Conservation (phyloP, 1,284 basidiomycete species). For the Trichosporon sp. region DNA sequence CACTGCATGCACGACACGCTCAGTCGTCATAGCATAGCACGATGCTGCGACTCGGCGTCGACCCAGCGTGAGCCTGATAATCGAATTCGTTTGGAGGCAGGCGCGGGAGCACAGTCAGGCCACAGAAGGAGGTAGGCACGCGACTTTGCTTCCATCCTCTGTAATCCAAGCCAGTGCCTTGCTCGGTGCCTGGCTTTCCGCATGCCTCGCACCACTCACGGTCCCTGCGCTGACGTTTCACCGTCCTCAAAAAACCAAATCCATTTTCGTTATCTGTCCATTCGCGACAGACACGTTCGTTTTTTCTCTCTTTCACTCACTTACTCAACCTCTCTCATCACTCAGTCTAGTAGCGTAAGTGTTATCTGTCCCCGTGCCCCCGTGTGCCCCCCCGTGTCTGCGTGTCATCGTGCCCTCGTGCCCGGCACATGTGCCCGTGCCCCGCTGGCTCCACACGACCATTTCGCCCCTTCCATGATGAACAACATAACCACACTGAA, state of each 20-base stretch:
- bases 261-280: not conserved
- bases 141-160: not conserved
- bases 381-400: not conserved
- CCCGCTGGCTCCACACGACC: not conserved
- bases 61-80: no score
- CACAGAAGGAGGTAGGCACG: no score
- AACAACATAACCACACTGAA: conserved; percentile 3
- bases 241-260: not conserved
- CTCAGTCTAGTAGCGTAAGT: not conserved
- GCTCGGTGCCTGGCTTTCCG: not conserved
- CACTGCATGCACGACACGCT: no score
- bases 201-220: not conserved
- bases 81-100: no score
- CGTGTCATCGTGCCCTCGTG: no score
- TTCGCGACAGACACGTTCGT: not conserved
- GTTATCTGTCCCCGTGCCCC: not conserved
- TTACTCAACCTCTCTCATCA: not conserved
- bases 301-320: not conserved
- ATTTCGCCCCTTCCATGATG: not conserved
- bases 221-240: not conserved
- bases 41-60: no score
- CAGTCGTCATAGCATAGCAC: no score
- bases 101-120: not conserved
- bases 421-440: not conserved
- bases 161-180: not conserved